Evolutionary conservation across 225 moss, liverwort and hornwort species (phyloP).

Genomic region (Pleurozium schreberi): DNA sequence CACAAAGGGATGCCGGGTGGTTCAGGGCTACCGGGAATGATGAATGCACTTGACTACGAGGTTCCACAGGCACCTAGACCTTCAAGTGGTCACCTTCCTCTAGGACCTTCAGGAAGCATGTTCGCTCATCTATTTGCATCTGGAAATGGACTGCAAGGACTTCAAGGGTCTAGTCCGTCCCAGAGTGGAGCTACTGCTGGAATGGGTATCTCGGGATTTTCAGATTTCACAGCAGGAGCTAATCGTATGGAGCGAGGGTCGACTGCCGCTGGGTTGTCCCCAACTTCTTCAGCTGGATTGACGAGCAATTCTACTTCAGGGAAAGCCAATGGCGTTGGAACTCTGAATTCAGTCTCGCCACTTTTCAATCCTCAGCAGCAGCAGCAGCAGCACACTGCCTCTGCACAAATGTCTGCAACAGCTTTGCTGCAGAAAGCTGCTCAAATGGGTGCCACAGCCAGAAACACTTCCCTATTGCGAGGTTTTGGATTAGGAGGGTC

Average conservation of each 20-base stretch:
- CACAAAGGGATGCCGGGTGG: conserved; percentile 72
- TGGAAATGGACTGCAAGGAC: conserved; percentile 59
- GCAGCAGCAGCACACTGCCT: conserved; percentile 63
- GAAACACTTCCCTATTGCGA: conserved; percentile 81
- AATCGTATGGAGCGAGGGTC: conserved; percentile 74
- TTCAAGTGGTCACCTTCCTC: conserved; percentile 56
- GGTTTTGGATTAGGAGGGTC: conserved; percentile 86
- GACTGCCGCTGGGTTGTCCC: conserved; percentile 58
- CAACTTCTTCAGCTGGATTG: conserved; percentile 84
- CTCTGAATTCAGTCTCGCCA: conserved; percentile 51
- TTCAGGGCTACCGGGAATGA: conserved; percentile 52
- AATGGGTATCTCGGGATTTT: conserved; percentile 78
- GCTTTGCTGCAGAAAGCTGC: conserved; percentile 99
- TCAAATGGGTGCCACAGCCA: conserved; percentile 92
- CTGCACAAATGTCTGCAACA: conserved; percentile 97
- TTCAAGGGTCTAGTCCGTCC: conserved; percentile 50
- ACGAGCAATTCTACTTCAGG: conserved; percentile 62
- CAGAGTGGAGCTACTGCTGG: conserved; percentile 72
- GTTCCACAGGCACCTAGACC: conserved; percentile 72
- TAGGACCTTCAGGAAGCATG: conserved; percentile 54
- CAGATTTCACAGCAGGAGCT: conserved; percentile 72
- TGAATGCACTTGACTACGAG: conserved; percentile 77
- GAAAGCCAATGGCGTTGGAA: conserved; percentile 57
- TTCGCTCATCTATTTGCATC: conserved; percentile 80
- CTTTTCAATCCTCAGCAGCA: conserved; percentile 81